Percentiles rank a stretch among this genome's conserved stretches.
These are phyloP conservation scores for Aureobasidium namibiae DNA, from an alignment of 2,329 filamentous ascomycete genomes.

Conservation along the genomic window DNA sequence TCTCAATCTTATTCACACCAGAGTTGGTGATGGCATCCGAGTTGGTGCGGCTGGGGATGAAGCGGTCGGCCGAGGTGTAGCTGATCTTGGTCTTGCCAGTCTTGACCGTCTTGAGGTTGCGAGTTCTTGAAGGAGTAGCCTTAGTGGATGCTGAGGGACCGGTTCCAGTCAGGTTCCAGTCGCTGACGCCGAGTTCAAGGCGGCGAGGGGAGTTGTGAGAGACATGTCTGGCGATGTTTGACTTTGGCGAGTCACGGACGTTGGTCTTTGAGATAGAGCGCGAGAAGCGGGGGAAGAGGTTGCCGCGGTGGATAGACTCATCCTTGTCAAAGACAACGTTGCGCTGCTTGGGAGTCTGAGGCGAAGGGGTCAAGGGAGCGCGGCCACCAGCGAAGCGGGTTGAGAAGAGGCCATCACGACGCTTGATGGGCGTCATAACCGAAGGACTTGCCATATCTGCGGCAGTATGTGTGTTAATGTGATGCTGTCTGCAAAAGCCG, in stretches of 20 bases:
- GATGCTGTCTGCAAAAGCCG: conserved; percentile 17
- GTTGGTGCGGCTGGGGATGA: conserved; percentile 87
- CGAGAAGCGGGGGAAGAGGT: conserved; percentile 70
- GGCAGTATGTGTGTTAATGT: not conserved
- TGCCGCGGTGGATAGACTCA: conserved; percentile 67
- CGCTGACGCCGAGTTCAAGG: conserved; percentile 84
- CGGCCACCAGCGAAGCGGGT: conserved; percentile 88
- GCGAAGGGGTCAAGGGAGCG: conserved; percentile 89
- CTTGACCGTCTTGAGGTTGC: conserved; percentile 31
- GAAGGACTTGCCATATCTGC: conserved; percentile 66
- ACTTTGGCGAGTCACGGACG: conserved; percentile 86
- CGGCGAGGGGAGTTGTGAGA: conserved; percentile 63
- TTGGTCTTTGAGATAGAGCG: conserved; percentile 58
- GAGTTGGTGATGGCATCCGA: conserved; percentile 80
- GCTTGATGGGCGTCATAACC: conserved; percentile 89
- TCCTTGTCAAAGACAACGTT: conserved; percentile 40
- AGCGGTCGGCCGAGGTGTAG: conserved; percentile 62
- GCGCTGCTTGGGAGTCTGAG: conserved; percentile 60
- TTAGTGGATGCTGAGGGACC: conserved; percentile 45
- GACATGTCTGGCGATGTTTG: conserved; percentile 63
- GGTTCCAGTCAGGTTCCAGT: conserved; percentile 84
- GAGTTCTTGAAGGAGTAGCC: conserved; percentile 35
- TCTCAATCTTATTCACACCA: conserved; percentile 74
- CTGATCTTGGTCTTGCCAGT: conserved; percentile 60
- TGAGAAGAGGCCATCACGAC: conserved; percentile 86